Conservation (phyloP, 257 asterid genomes). For the Ehretia macrophylla region DNA sequence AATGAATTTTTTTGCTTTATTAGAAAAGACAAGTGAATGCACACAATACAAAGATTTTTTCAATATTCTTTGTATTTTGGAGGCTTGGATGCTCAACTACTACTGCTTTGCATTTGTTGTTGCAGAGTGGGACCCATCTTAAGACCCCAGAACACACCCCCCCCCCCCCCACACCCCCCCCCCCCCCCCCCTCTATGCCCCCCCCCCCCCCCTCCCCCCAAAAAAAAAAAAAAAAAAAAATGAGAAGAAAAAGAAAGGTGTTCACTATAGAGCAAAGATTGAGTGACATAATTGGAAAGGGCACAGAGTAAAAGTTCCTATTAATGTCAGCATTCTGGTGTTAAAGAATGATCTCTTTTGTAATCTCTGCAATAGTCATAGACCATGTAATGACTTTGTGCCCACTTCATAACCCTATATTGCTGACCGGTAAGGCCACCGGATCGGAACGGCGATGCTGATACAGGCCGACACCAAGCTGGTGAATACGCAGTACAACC, state of each 20-base stretch:
- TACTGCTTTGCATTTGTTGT: conserved; percentile 18
- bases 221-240: conserved; percentile 7
- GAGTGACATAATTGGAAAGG: neutral
- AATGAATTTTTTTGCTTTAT: conserved; percentile 25
- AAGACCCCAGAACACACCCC: conserved; percentile 27
- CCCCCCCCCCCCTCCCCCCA: too few relatives aligned
- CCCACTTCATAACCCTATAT: conserved; percentile 60
- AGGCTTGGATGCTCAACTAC: conserved; percentile 39
- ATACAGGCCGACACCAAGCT: conserved; percentile 56
- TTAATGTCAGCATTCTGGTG: conserved; percentile 73
- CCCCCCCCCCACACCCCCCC: too few relatives aligned
- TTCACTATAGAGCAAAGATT: neutral
- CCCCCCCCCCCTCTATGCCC: too few relatives aligned
- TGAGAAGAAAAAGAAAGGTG: neutral
- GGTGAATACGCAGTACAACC: conserved; percentile 85
- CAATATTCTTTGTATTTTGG: conserved; percentile 11
- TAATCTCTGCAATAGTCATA: conserved; percentile 69
- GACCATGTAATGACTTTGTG: conserved; percentile 53
- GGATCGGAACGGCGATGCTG: conserved; percentile 62
- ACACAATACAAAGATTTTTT: conserved; percentile 5
- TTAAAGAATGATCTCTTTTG: conserved; percentile 71
- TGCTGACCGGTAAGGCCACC: conserved; percentile 66
- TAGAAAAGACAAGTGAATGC: conserved; percentile 33
- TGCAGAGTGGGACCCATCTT: conserved; percentile 36
- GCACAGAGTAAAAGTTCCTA: neutral